A percentile compares a stretch with the other conserved stretches of the same genome.
Evolutionary conservation across 2,329 filamentous ascomycete genomes (phyloP).

Genomic region (Colletotrichum camelliae): DNA sequence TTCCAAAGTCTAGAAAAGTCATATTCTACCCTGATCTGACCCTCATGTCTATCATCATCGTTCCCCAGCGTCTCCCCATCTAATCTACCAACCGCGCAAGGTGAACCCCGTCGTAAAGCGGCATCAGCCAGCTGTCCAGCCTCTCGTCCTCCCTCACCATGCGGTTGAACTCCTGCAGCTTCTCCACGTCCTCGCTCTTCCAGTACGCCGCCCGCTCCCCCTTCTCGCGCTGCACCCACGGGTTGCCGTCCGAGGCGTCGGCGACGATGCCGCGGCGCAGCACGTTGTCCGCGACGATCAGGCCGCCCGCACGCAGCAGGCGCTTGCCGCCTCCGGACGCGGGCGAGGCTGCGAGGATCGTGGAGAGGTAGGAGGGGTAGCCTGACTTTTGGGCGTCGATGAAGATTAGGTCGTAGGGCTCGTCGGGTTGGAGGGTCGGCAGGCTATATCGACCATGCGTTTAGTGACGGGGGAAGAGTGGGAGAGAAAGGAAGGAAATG

Average conservation of each 20-base stretch:
- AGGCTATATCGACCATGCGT: constrained; percentile 27
- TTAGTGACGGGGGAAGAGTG: not conserved
- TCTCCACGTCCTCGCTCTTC: constrained; percentile 21
- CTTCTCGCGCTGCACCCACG: constrained; percentile 17
- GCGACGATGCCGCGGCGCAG: constrained; percentile 55
- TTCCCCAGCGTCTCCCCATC: no score
- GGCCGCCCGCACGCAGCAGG: constrained; percentile 52
- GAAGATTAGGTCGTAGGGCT: constrained; percentile 60
- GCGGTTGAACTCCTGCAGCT: constrained; percentile 25
- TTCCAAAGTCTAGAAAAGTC: not conserved
- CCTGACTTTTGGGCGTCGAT: constrained; percentile 59
- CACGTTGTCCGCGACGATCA: constrained; percentile 61
- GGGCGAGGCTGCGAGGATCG: constrained; percentile 48
- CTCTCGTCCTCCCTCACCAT: constrained; percentile 30
- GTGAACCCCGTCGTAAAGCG: constrained; percentile 49
- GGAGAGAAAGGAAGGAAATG: not conserved
- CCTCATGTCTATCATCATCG: not conserved
- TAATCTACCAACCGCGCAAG: constrained; percentile 42
- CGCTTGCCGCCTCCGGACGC: constrained; percentile 37
- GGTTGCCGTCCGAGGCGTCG: constrained; percentile 28
- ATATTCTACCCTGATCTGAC: not conserved
- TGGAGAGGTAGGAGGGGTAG: constrained; percentile 53
- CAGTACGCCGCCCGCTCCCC: constrained; percentile 21
- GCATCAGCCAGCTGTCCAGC: constrained; percentile 45
- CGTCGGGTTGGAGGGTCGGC: constrained; percentile 33